Conservation (phyloP, 2,329 filamentous ascomycete species). For the Hypoxylon sp. region DNA sequence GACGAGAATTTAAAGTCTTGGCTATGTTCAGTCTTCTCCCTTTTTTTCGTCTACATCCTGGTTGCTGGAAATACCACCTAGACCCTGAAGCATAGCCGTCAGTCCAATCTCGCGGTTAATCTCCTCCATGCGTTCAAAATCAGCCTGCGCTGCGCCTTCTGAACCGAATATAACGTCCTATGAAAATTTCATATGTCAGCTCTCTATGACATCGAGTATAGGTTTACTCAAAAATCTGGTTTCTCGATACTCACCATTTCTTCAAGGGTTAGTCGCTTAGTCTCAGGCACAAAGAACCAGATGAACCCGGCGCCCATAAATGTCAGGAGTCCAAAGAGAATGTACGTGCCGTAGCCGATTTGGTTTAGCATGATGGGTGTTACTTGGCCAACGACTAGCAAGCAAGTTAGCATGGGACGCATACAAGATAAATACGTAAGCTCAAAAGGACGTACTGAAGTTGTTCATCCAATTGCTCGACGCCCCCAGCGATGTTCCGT, state of each 20-base stretch:
- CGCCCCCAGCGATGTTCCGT: conserved; percentile 78
- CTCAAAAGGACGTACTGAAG: conserved; percentile 57
- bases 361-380: conserved; percentile 76
- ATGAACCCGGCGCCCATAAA: conserved; percentile 73
- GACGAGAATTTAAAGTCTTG: conserved; percentile 11
- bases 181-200: conserved; percentile 1
- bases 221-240: not conserved
- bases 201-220: not conserved
- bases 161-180: conserved; percentile 77
- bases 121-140: conserved; percentile 79
- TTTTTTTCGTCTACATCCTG: conserved; percentile 49
- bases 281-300: conserved; percentile 76
- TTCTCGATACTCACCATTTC: conserved; percentile 66
- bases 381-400: conserved; percentile 74
- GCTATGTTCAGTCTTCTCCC: conserved; percentile 35
- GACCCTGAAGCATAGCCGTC: conserved; percentile 57
- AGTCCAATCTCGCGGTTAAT: conserved; percentile 80
- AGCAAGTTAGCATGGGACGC: conserved; percentile 55
- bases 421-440: not conserved
- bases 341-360: conserved; percentile 79
- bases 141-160: conserved; percentile 75
- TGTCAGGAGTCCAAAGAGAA: conserved; percentile 77
- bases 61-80: conserved; percentile 44
- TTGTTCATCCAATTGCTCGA: conserved; percentile 74
- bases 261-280: conserved; percentile 74